Base-by-base conservation (phyloP, 2,329 filamentous ascomycete genomes). In the Neoscytalidium dimidiatum region DNA sequence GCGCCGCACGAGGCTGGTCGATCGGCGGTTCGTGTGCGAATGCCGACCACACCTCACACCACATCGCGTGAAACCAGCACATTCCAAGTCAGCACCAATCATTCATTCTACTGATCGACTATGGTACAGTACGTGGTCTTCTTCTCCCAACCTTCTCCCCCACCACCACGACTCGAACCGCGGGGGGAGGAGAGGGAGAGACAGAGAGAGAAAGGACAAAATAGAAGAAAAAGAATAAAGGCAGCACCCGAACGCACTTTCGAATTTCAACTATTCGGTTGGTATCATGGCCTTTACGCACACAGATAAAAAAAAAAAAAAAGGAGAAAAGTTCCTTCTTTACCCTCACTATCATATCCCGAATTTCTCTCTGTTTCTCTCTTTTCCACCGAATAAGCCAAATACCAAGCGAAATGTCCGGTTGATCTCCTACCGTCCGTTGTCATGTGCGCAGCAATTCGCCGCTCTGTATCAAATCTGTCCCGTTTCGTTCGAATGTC, bases 241-340 rank as follows among this genome's bases (percentile, higher is more conserved):
- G 38, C 17, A 19, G 38, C 26, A 41, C 56, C n/a, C 28, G 26
- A 60, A 46, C 33, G 56, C 38, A 46, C 56, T 60, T n/a, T 60
- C 56, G 56, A 60, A 60, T 60, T 46, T 28, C 38, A n/a, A 28
- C 56, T 60, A 60, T 60, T 60, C 53, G 56, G 28, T 64, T 64
- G 62, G 62, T 64, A 64, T 64, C 62, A 64, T 64, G 51, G 51
- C 62, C 49, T 58, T 23, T 35, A 64, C 49, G n/a, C n/a, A n/a
- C n/a, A n/a, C n/a, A n/a, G n/a, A n/a, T n/a, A n/a, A n/a, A n/a
- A n/a, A n/a, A n/a, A n/a, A n/a, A n/a, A n/a, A n/a, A n/a, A n/a
- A n/a, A n/a, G n/a, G n/a, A 52, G 21, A 60, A 64, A 41, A 41
- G 14, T 13, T 35, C 33, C 62, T 64, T 52, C 52, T 46, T n/a